Base-by-base conservation (phyloP, 768 basidiomycete genomes). In the Sporobolomyces pararoseus region DNA sequence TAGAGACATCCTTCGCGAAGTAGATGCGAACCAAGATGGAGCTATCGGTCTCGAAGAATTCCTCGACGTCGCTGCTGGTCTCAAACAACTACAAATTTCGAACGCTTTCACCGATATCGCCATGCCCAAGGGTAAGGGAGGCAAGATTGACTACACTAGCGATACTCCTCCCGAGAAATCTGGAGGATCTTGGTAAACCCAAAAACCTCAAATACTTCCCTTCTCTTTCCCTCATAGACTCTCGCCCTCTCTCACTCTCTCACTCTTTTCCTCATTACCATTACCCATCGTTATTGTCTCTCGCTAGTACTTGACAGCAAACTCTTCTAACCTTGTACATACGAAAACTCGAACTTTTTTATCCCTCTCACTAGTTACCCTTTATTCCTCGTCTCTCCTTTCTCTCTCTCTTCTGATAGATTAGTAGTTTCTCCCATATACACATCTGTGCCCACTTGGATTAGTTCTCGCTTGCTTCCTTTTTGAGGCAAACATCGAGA, bases 31-130 rank as follows among this genome's bases (percentile, higher is more conserved):
- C 39, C 71, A 80, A 27, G 82, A 83, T 75, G 79, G 80, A 34
- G 83, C 84, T 32, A 80, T 96, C 54, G 86, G 87, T 70, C 86
- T 91, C 75, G 89, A 94, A 72, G 89, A 90, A 90, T 70, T 57
- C 34, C 63, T 65, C 31, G 63, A 80, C 74, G 79, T 81, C 67
- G 81, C 80, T 5, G 81, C 81, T 27, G 81, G 81, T 7, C 72
- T 81, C 54, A 81, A 82, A 71, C 80, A 82, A 61, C 67, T 72
- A 7, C 46, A 57, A 37, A 59, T 72, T n/a, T 54, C 59, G 46
- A 61, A 61, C 47, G 66, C 71, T 25, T 72, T 72, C 39, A 46
- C 63, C 52, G 66, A 68, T 54, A 32, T 72, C 27, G 63, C 68
- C 25, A 51, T 70, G 63, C 58, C 58, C 31, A 66, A 66, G 32